Evolutionary conservation across 345 rosid species (phyloP).

Genomic region (Eucalyptus rudis): DNA sequence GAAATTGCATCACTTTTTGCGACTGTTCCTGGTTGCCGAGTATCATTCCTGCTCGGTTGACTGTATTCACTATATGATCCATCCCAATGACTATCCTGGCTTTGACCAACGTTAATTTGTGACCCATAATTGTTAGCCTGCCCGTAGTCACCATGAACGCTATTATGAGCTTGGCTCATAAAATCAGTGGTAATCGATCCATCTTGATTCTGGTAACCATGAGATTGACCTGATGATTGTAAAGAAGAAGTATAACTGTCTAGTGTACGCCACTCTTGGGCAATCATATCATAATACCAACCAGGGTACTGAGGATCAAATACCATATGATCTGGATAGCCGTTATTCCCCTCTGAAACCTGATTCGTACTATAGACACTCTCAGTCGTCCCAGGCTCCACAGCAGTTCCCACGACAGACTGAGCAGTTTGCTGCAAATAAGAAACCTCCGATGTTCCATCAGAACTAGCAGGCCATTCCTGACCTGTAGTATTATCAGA

Average conservation of each 20-base stretch:
- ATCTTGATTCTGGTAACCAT: conserved; percentile 46
- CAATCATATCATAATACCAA: conserved; percentile 77
- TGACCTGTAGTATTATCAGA: conserved; percentile 5
- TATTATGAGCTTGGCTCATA: conserved; percentile 14
- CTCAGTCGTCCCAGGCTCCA: conserved; percentile 37
- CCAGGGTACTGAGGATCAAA: conserved; percentile 93
- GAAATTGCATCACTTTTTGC: conserved; percentile 13
- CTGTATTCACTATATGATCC: conserved; percentile 31
- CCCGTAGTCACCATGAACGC: conserved; percentile 19
- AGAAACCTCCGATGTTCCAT: conserved; percentile 35
- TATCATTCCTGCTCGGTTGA: conserved; percentile 17
- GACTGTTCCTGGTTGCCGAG: conserved; percentile 37
- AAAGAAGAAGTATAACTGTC: conserved; percentile 55
- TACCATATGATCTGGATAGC: conserved; percentile 79
- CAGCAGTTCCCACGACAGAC: conserved; percentile 32
- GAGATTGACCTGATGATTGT: conserved; percentile 29
- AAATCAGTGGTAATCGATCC: conserved; percentile 22
- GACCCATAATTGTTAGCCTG: conserved; percentile 22
- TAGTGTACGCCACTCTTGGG: conserved; percentile 56
- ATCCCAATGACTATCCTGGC: conserved; percentile 34
- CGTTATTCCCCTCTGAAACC: conserved; percentile 51
- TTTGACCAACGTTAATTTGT: conserved; percentile 25
- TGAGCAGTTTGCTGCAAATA: conserved; percentile 55
- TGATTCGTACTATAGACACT: conserved; percentile 56
- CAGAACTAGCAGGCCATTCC: conserved; percentile 29